These are phyloP conservation scores for Prillingera fragicola DNA, from an alignment of 1,284 basidiomycete species.

Conservation along the genomic window DNA sequence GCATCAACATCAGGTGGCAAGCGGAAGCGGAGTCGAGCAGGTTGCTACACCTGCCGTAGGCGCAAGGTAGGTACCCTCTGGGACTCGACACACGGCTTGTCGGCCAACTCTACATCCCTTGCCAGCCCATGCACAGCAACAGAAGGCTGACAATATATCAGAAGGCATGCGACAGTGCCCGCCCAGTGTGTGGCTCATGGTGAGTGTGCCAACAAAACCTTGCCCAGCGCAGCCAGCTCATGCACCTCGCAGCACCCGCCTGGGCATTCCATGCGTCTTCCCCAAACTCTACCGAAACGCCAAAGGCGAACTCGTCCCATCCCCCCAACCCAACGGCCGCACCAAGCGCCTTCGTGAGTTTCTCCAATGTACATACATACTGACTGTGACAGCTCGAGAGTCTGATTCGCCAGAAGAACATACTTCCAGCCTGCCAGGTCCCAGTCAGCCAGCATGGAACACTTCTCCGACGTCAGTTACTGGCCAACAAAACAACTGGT, in stretches of 20 bases:
- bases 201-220: background rate
- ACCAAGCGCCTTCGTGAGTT: slow-evolving; percentile 19
- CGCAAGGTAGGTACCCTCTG: slow-evolving; percentile 14
- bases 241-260: slow-evolving; percentile 9
- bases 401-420: slow-evolving; percentile 8
- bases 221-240: background rate
- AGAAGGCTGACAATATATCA: slow-evolving; percentile 1
- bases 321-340: slow-evolving; percentile 23
- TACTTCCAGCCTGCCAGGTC: background rate
- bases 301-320: slow-evolving; percentile 21
- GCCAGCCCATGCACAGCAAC: background rate
- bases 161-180: slow-evolving; percentile 23
- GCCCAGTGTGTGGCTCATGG: too few relatives aligned
- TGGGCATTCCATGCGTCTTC: slow-evolving; percentile 22
- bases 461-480: background rate
- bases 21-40: slow-evolving; percentile 17
- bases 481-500: background rate
- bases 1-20: too few relatives aligned
- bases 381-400: slow-evolving; percentile 5
- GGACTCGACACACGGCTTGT: too few relatives aligned
- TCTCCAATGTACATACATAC: background rate
- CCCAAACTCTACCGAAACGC: slow-evolving; percentile 22
- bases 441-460: slow-evolving; percentile 6
- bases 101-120: too few relatives aligned
- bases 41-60: slow-evolving; percentile 22